Evolutionary conservation across 345 rosid species (phyloP).

Genomic region (Viola odorata): DNA sequence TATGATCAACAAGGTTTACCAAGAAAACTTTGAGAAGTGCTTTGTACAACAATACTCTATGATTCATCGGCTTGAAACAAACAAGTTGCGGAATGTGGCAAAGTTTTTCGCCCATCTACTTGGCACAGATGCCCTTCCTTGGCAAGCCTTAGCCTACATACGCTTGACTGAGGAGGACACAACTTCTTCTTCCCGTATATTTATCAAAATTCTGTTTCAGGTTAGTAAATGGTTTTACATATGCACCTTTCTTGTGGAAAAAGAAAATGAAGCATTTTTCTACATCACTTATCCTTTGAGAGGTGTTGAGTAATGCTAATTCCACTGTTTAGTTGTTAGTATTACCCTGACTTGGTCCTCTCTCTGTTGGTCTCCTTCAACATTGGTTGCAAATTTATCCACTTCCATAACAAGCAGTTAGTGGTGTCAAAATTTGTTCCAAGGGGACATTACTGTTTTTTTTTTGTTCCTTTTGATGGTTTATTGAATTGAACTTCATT

Average conservation of each 20-base stretch:
- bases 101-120: constrained; percentile 93
- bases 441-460: too few relatives aligned
- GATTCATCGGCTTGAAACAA: constrained; percentile 93
- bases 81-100: constrained; percentile 81
- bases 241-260: not conserved
- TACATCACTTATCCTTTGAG: too few relatives aligned
- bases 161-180: constrained; percentile 90
- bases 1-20: constrained; percentile 82
- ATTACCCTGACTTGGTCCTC: too few relatives aligned
- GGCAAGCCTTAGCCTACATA: constrained; percentile 87
- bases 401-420: too few relatives aligned
- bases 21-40: constrained; percentile 88
- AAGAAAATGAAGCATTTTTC: too few relatives aligned
- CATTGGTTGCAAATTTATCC: too few relatives aligned
- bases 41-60: constrained; percentile 90
- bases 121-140: constrained; percentile 88
- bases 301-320: too few relatives aligned
- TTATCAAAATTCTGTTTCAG: constrained; percentile 96
- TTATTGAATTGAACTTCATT: not conserved
- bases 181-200: constrained; percentile 87
- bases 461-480: too few relatives aligned
- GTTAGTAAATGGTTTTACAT: constrained; percentile 24
- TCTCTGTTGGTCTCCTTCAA: too few relatives aligned
- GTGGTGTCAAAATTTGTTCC: too few relatives aligned
- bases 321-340: too few relatives aligned